Evolutionary conservation across 108 stramenopile genomes (phyloP), one percentile per base, ranked within the genome.

Genomic region (Conticribra guillardii): DNA sequence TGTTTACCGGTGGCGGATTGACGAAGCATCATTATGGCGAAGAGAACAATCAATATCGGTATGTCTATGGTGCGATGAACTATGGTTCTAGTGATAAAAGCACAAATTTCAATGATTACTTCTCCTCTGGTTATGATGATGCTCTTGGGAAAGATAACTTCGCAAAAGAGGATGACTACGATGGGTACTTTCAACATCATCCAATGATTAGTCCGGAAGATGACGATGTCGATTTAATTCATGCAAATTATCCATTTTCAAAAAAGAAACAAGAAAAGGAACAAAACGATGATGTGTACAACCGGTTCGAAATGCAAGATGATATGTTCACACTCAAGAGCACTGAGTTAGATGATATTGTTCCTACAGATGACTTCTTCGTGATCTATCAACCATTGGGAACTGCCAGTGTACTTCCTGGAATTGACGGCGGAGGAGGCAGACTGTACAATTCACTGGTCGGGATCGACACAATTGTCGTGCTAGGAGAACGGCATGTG

Each of bases 401-500:
- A 19, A 57, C 54, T 30, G 57, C 28, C 17, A 18, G 29, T 37
- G 44, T 29, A 26, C 26, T 54, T n/a, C 15, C 54, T 1, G 37
- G 52, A 44, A 19, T 56, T 67, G 54, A 55, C 47, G 2, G 29
- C 18, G 45, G 30, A 3, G 16, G 37, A 22, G 58, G 27, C 37
- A 45, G 59, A 34, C 50, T 52, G 33, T 69, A 47, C 45, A 60
- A 62, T 59, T 30, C 24, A 14, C 2, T 76, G 26, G 28, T 18
- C 48, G 64, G 49, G 14, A 67, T 79, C 19, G 69, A 79, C 34
- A 71, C 59, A 0, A 79, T 79, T 53, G 65, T 65, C 21, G 77
- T 79, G n/a, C 34, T 79, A 26, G 69, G 69, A 47, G 69, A 71
- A 44, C 63, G 52, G n/a, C 64, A 67, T 28, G 22, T 49, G 34